phyloP scores from a whole-genome alignment of 495 filamentous ascomycete species.

The Podospora fimiseda region DNA sequence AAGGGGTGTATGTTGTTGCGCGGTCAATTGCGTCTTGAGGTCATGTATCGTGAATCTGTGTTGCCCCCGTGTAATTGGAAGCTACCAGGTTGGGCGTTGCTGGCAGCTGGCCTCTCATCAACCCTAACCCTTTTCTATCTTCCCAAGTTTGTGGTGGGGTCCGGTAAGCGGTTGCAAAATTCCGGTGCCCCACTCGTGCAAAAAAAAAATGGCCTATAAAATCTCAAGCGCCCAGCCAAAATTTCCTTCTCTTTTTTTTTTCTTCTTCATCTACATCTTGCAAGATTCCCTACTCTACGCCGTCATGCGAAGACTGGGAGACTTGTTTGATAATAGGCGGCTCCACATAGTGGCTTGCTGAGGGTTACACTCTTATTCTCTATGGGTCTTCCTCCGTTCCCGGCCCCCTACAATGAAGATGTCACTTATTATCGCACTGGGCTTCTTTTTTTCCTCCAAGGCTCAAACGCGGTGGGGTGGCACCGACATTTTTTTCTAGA shows the following conservation, averaged over 20 bases:
- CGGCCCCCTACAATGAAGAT: constrained; percentile 21
- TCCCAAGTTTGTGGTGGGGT: too few species aligned
- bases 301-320: constrained; percentile 18
- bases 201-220: too few species aligned
- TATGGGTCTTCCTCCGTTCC: constrained; percentile 27
- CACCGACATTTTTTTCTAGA: constrained; percentile 18
- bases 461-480: constrained; percentile 22
- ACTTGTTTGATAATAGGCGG: constrained; percentile 13
- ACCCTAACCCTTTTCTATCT: too few species aligned
- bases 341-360: constrained; percentile 25
- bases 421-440: constrained; percentile 11
- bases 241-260: not conserved
- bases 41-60: too few species aligned
- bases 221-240: not conserved
- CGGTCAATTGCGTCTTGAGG: too few species aligned
- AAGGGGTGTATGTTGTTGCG: too few species aligned
- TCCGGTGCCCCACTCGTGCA: too few species aligned
- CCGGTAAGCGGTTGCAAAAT: too few species aligned
- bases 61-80: too few species aligned
- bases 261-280: constrained; percentile 10
- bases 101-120: too few species aligned
- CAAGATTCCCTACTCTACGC: constrained; percentile 13
- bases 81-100: too few species aligned
- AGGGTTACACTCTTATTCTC: constrained; percentile 20
- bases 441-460: constrained; percentile 8